These are phyloP conservation scores for Cinnamomum micranthum DNA, from an alignment of 164 flowering plant genomes.

Conservation along the genomic window DNA sequence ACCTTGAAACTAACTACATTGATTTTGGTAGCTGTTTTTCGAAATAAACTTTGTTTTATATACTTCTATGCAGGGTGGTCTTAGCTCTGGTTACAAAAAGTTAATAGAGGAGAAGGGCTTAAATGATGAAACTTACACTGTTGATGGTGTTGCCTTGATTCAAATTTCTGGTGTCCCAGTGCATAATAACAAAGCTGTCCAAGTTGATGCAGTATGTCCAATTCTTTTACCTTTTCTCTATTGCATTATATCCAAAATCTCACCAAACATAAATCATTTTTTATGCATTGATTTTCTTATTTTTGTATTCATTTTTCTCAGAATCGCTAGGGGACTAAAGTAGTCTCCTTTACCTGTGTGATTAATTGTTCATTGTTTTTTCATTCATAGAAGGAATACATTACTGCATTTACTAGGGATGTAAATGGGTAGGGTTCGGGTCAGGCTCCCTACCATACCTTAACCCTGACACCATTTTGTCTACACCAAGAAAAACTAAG, in stretches of 20 bases:
- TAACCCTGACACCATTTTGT: no score
- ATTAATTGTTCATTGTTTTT: no score
- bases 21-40: not conserved
- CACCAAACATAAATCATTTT: no score
- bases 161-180: conserved; percentile 71
- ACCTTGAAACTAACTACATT: not conserved
- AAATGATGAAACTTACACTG: conserved; percentile 75
- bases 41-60: not conserved
- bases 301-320: no score
- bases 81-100: conserved; percentile 89
- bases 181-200: conserved; percentile 81
- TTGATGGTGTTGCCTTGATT: conserved; percentile 81
- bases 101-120: conserved; percentile 63
- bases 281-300: no score
- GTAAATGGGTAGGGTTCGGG: no score
- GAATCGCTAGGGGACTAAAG: no score
- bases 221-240: not conserved
- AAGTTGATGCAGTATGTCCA: conserved; percentile 84
- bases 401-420: no score
- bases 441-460: no score
- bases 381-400: no score
- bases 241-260: not conserved
- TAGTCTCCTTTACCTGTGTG: no score
- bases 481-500: no score
- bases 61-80: conserved; percentile 70